phyloP scores from a whole-genome alignment of 2,329 filamentous ascomycete species.

The Microcera coccophila region DNA sequence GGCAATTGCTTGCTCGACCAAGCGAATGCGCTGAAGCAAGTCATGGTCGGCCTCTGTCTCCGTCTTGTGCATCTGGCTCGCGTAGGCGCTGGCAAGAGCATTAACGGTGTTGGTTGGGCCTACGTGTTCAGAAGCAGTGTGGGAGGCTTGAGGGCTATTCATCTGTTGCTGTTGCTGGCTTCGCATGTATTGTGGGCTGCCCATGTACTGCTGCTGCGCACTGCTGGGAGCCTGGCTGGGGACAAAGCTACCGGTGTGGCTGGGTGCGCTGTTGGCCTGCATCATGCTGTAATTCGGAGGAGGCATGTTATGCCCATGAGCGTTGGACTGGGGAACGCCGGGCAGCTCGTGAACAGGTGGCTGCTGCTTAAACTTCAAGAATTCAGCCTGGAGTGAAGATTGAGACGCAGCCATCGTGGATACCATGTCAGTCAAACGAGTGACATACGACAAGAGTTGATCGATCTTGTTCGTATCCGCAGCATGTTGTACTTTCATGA shows the following conservation, averaged over 20 bases:
- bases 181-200: constrained; percentile 37
- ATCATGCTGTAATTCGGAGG: constrained; percentile 30
- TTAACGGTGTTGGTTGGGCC: constrained; percentile 31
- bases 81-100: constrained; percentile 34
- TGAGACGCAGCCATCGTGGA: constrained; percentile 66
- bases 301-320: constrained; percentile 19
- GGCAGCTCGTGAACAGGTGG: constrained; percentile 43
- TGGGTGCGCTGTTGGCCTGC: constrained; percentile 21
- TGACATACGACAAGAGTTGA: constrained; percentile 64
- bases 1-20: constrained; percentile 60
- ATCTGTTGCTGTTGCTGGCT: constrained; percentile 32
- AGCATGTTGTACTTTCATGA: constrained; percentile 47
- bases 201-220: constrained; percentile 32
- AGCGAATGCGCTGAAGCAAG: constrained; percentile 50
- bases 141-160: constrained; percentile 33
- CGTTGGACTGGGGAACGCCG: constrained; percentile 23
- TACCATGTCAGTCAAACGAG: constrained; percentile 64
- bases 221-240: constrained; percentile 33
- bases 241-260: constrained; percentile 33
- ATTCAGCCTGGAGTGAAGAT: constrained; percentile 62
- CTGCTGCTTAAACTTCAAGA: constrained; percentile 55
- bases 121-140: constrained; percentile 32
- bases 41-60: constrained; percentile 45
- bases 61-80: constrained; percentile 33
- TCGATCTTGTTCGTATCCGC: constrained; percentile 64